These are phyloP conservation scores for Euclidium syriacum DNA, from an alignment of 345 rosid species.

Conservation along the genomic window DNA sequence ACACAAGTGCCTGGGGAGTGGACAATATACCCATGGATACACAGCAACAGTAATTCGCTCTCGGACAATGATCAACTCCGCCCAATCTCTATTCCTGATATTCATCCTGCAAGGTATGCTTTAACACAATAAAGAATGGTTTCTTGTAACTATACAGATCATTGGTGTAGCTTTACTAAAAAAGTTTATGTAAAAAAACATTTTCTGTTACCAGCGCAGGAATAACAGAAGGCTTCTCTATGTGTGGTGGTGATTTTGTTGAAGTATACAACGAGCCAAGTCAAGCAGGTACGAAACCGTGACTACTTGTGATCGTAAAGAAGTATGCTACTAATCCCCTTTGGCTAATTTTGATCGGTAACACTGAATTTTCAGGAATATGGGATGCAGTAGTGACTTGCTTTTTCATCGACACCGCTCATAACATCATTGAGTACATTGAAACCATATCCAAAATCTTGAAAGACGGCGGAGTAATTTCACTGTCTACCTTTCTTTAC, in stretches of 20 bases:
- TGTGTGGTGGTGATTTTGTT: constrained; percentile 99
- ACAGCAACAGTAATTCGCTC: constrained; percentile 91
- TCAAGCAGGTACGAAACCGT: constrained; percentile 61
- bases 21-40: constrained; percentile 96
- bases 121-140: not conserved
- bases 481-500: constrained; percentile 16
- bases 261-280: constrained; percentile 82
- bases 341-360: not conserved
- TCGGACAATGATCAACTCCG: constrained; percentile 90
- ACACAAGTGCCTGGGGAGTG: constrained; percentile 60
- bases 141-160: not conserved
- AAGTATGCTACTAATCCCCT: too few relatives aligned
- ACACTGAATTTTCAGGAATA: constrained; percentile 51
- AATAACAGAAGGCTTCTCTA: constrained; percentile 94
- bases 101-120: constrained; percentile 86
- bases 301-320: too few relatives aligned
- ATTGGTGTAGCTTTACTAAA: not conserved
- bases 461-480: constrained; percentile 89
- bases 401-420: constrained; percentile 95
- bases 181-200: not conserved
- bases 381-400: constrained; percentile 98
- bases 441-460: constrained; percentile 88
- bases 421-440: constrained; percentile 83
- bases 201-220: constrained; percentile 67
- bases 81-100: constrained; percentile 74